A percentile compares a stretch with the other conserved stretches of the same genome.
phyloP scores from a whole-genome alignment of 371 early-diverging fungal species.

The Syncephalastrum monosporum region DNA sequence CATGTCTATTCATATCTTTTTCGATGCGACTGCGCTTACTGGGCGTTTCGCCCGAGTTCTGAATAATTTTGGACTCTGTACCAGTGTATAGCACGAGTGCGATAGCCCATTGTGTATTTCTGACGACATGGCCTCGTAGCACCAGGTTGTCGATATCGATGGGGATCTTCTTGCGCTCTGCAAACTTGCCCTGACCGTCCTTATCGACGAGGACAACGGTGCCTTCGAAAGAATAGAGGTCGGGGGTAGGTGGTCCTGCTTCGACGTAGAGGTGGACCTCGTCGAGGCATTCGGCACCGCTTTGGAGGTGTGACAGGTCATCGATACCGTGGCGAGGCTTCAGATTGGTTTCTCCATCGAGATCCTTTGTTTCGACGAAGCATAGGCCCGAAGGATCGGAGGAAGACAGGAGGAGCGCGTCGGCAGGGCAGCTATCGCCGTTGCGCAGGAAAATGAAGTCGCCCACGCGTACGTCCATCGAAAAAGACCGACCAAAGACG shows the following conservation, averaged over 20 bases:
- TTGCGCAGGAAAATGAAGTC: constrained; percentile 85
- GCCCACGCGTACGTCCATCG: constrained; percentile 83
- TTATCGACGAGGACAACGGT: constrained; percentile 46
- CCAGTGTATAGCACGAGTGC: constrained; percentile 90
- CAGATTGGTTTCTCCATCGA: constrained; percentile 97
- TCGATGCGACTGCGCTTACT: constrained; percentile 91
- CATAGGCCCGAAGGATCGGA: constrained; percentile 73
- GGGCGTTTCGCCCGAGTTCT: constrained; percentile 84
- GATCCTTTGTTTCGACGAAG: constrained; percentile 91
- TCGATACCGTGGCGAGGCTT: constrained; percentile 74
- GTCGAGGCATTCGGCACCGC: constrained; percentile 62
- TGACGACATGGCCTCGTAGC: constrained; percentile 86
- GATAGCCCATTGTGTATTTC: constrained; percentile 88
- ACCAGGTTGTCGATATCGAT: constrained; percentile 82
- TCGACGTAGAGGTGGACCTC: constrained; percentile 62
- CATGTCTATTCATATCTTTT: constrained; percentile 84
- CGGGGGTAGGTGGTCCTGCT: constrained; percentile 69
- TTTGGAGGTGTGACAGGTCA: constrained; percentile 62
- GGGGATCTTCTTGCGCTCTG: constrained; percentile 50
- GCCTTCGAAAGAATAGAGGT: constrained; percentile 65
- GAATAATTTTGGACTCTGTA: constrained; percentile 88
- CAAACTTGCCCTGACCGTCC: constrained; percentile 5
- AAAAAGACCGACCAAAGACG: constrained; percentile 27
- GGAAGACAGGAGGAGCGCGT: constrained; percentile 80
- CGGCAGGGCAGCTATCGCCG: constrained; percentile 90